A percentile compares a stretch with the other conserved stretches of the same genome.
Conservation (phyloP, 164 flowering plant genomes). For the Sextonia rubra region DNA sequence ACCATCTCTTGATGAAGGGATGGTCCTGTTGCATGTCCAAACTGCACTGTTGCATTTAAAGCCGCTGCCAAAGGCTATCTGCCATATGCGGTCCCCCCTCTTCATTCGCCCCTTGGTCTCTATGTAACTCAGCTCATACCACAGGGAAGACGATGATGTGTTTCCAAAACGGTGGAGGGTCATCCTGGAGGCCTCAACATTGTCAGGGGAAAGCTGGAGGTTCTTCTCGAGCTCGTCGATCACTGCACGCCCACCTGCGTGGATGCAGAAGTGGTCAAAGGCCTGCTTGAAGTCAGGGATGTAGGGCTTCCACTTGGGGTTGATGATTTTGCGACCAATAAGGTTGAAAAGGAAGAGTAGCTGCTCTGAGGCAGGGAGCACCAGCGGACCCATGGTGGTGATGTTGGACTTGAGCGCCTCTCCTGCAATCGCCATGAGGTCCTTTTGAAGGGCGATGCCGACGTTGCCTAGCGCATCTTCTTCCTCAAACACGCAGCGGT, state of each 20-base stretch:
- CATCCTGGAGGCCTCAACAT: slow-evolving; percentile 39
- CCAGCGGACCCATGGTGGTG: slow-evolving; percentile 16
- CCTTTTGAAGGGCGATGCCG: slow-evolving; percentile 11
- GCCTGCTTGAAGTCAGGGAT: slow-evolving; percentile 24
- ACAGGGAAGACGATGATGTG: slow-evolving; percentile 32
- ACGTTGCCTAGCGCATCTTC: slow-evolving; percentile 1
- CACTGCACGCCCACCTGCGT: slow-evolving; percentile 36
- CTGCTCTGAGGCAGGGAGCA: slow-evolving; percentile 14
- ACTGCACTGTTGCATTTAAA: slow-evolving; percentile 33
- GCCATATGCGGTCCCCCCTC: slow-evolving; percentile 29
- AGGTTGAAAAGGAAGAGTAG: slow-evolving; percentile 12
- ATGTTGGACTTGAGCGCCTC: slow-evolving; percentile 15
- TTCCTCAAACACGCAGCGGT: slow-evolving; percentile 10
- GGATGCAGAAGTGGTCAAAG: slow-evolving; percentile 38
- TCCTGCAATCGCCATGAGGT: slow-evolving; percentile 15
- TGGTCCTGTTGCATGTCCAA: slow-evolving; percentile 19
- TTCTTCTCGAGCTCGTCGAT: slow-evolving; percentile 27
- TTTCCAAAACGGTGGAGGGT: slow-evolving; percentile 36
- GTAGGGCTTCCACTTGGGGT: slow-evolving; percentile 11
- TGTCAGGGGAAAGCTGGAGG: slow-evolving; percentile 18
- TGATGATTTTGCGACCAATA: slow-evolving; percentile 8
- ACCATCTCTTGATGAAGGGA: neutral
- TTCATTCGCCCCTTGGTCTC: slow-evolving; percentile 34
- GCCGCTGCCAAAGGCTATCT: slow-evolving; percentile 29
- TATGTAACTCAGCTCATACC: slow-evolving; percentile 38